Conservation (phyloP, 441 rosid species). For the Pelargonium cotyledonis region DNA sequence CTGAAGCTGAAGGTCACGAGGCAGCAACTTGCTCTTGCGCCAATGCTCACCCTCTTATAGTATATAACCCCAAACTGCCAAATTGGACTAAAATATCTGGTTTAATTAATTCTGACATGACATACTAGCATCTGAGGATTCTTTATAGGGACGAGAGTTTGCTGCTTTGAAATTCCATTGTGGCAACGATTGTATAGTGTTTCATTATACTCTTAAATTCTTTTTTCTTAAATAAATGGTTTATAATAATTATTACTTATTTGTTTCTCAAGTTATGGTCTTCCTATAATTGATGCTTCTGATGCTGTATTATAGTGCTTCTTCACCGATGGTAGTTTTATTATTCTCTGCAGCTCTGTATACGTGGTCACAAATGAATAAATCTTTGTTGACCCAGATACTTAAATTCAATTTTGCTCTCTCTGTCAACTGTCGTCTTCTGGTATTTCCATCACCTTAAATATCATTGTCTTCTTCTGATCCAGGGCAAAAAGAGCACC, state of each 20-base stretch:
- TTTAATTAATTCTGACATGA: too few species aligned
- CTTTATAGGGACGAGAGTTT: background rate
- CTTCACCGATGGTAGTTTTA: background rate
- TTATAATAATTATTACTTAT: too few species aligned
- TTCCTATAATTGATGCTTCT: background rate
- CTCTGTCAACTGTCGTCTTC: background rate
- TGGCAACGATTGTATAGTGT: background rate
- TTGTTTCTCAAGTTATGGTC: background rate
- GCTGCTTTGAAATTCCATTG: background rate
- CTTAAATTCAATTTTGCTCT: too few species aligned
- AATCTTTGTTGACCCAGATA: conserved; percentile 43
- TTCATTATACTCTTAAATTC: background rate
- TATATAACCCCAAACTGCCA: too few species aligned
- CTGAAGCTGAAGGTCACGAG: too few species aligned
- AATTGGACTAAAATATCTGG: too few species aligned
- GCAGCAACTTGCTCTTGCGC: too few species aligned
- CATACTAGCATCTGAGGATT: background rate
- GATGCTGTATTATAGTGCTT: background rate
- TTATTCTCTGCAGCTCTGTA: background rate
- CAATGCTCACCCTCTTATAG: too few species aligned
- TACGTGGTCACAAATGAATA: too few species aligned
- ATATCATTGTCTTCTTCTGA: conserved; percentile 2
- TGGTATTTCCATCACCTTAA: background rate
- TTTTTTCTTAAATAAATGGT: background rate
- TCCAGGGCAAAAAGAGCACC: conserved; percentile 49